Evolutionary conservation across 1,284 basidiomycete genomes (phyloP).

Genomic region (Ceratobasidium theobromae): DNA sequence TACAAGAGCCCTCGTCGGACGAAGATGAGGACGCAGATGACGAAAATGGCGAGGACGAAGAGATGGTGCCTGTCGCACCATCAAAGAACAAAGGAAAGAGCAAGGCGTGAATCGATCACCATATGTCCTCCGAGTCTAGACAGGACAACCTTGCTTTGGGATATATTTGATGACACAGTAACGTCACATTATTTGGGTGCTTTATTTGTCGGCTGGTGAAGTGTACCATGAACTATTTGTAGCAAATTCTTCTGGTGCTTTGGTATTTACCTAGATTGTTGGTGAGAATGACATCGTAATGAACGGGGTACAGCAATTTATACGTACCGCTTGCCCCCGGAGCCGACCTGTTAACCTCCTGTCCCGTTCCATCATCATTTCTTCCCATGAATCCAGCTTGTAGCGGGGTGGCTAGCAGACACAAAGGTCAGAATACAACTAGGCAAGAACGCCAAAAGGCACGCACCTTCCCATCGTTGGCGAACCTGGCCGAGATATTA

Average conservation of each 20-base stretch:
- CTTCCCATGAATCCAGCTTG: slow-evolving; percentile 83
- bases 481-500: slow-evolving; percentile 70
- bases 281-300: slow-evolving; percentile 12
- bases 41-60: slow-evolving; percentile 32
- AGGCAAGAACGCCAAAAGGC: neutral
- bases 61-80: slow-evolving; percentile 9
- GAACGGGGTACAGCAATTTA: neutral
- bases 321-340: slow-evolving; percentile 74
- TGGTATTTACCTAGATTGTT: slow-evolving; percentile 62
- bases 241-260: slow-evolving; percentile 71
- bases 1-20: slow-evolving; percentile 36
- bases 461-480: slow-evolving; percentile 88
- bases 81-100: slow-evolving; percentile 3
- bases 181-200: neutral
- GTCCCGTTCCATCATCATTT: slow-evolving; percentile 94
- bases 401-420: slow-evolving; percentile 84
- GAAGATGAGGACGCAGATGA: slow-evolving; percentile 26
- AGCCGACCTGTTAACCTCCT: slow-evolving; percentile 81
- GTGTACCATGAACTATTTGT: slow-evolving; percentile 80
- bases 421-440: too few relatives aligned
- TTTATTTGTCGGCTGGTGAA: slow-evolving; percentile 14
- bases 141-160: neutral
- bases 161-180: too few relatives aligned
- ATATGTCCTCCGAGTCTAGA: neutral
- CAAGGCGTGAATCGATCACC: neutral